Conservation (phyloP, 306 rosid species). For the Carpinus fangiana region DNA sequence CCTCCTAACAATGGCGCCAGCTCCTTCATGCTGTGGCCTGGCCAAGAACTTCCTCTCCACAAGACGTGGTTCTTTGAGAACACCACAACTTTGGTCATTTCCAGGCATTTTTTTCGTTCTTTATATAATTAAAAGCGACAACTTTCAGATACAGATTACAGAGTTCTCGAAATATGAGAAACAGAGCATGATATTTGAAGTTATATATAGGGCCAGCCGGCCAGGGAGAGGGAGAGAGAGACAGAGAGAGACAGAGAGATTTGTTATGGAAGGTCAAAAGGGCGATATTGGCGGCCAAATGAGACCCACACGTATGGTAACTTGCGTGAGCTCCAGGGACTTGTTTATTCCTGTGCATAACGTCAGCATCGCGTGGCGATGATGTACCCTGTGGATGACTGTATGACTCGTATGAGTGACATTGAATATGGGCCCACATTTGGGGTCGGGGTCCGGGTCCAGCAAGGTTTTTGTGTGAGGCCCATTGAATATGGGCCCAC, state of each 20-base stretch:
- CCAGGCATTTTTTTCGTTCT: constrained; percentile 48
- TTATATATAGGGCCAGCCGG: constrained; percentile 34
- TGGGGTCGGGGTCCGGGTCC: too few species aligned
- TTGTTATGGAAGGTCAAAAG: constrained; percentile 44
- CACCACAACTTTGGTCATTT: constrained; percentile 21
- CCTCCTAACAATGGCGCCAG: constrained; percentile 92
- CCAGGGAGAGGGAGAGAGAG: too few species aligned
- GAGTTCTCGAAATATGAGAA: constrained; percentile 29
- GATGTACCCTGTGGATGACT: constrained; percentile 33
- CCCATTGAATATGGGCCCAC: background rate
- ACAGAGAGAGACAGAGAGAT: constrained; percentile 10
- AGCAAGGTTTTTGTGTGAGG: background rate
- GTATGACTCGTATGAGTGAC: too few species aligned
- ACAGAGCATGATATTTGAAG: constrained; percentile 21
- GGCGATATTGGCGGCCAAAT: constrained; percentile 41
- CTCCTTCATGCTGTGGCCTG: constrained; percentile 88
- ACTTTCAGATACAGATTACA: background rate
- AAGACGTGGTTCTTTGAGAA: constrained; percentile 53
- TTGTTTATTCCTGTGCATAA: constrained; percentile 1
- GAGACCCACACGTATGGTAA: constrained; percentile 27
- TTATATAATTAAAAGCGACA: background rate
- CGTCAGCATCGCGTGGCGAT: constrained; percentile 69
- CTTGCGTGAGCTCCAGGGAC: constrained; percentile 44
- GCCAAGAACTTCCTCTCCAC: constrained; percentile 84
- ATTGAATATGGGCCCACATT: too few species aligned